These are phyloP conservation scores for Polyporus arcularius DNA, from an alignment of 768 basidiomycete genomes.

Conservation along the genomic window DNA sequence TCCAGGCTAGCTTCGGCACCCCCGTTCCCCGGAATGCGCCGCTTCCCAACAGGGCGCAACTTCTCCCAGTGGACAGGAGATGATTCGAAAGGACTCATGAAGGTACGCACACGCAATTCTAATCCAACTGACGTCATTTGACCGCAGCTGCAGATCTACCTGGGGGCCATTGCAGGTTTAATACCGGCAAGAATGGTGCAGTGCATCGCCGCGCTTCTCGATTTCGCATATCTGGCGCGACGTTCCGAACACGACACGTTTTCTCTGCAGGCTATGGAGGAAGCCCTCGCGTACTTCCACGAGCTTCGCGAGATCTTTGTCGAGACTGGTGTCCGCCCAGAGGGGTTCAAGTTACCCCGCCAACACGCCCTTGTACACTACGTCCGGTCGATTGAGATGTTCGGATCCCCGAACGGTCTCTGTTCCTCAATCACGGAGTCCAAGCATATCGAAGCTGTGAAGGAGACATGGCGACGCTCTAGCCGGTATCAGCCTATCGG, in stretches of 20 bases:
- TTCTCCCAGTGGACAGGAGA: too few species aligned
- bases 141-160: slow-evolving; percentile 29
- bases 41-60: too few species aligned
- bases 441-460: slow-evolving; percentile 28
- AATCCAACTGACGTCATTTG: slow-evolving; percentile 20
- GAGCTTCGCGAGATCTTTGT: slow-evolving; percentile 13
- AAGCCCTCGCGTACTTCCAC: slow-evolving; percentile 18
- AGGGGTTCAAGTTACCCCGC: slow-evolving; percentile 21
- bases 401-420: slow-evolving; percentile 27
- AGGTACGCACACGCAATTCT: too few species aligned
- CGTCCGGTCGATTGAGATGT: slow-evolving; percentile 10
- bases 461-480: slow-evolving; percentile 24
- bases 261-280: slow-evolving; percentile 2
- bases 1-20: too few species aligned
- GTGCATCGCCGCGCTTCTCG: slow-evolving; percentile 10
- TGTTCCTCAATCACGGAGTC: slow-evolving; percentile 31
- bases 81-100: too few species aligned
- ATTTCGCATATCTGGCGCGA: slow-evolving; percentile 26
- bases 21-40: slow-evolving; percentile 14
- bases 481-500: background rate
- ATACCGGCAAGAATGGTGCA: slow-evolving; percentile 15
- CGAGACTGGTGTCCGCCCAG: slow-evolving; percentile 1
- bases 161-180: slow-evolving; percentile 17
- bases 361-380: slow-evolving; percentile 24
- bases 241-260: background rate